phyloP scores from a whole-genome alignment of 2,329 filamentous ascomycete species.

The Colletotrichum somersetense region DNA sequence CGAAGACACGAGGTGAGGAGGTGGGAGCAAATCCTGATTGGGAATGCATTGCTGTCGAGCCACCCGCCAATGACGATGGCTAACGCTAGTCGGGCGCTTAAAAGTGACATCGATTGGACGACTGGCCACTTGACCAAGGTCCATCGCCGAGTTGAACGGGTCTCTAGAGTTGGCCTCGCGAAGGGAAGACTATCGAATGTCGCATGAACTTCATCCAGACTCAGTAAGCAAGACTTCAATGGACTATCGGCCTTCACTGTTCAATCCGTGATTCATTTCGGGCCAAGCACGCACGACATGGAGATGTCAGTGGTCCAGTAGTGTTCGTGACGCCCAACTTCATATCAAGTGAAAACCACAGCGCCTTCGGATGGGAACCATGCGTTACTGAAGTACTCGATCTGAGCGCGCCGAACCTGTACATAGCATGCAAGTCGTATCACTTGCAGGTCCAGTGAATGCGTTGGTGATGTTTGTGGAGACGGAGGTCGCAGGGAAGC shows the following conservation, averaged over 20 bases:
- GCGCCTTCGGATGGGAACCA: not conserved
- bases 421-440: constrained; percentile 6
- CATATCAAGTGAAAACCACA: not conserved
- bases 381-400: not conserved
- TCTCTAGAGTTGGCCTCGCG: constrained; percentile 32
- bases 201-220: constrained; percentile 23
- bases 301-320: constrained; percentile 1
- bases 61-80: constrained; percentile 39
- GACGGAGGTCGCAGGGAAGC: not conserved
- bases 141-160: constrained; percentile 6
- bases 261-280: constrained; percentile 12
- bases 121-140: constrained; percentile 28
- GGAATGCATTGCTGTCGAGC: constrained; percentile 19
- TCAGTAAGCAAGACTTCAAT: constrained; percentile 16
- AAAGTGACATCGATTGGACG: constrained; percentile 35
- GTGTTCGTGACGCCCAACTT: not conserved
- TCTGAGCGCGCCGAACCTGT: not conserved
- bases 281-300: not conserved
- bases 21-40: constrained; percentile 37
- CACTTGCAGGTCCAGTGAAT: constrained; percentile 10
- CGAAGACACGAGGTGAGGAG: constrained; percentile 46
- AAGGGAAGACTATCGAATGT: constrained; percentile 33
- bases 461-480: constrained; percentile 12
- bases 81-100: constrained; percentile 45
- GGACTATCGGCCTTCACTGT: constrained; percentile 28